Evolutionary conservation across 1,284 basidiomycete genomes (phyloP).

Genomic region (Ceratobasidium sp.): DNA sequence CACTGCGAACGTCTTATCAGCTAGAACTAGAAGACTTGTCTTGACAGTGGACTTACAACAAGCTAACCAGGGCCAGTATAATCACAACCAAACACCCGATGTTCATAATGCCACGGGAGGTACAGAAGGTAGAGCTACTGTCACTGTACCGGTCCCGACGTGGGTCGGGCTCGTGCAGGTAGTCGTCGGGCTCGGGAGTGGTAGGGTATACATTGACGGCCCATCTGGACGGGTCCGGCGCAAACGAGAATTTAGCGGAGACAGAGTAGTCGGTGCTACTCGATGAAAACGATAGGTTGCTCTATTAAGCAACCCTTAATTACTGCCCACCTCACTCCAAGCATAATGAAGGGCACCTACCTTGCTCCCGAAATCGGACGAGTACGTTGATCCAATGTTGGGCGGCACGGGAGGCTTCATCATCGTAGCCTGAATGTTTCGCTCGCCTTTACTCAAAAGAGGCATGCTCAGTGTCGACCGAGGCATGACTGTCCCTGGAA

Average conservation of each 20-base stretch:
- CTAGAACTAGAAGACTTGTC: background rate
- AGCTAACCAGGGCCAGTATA: slow-evolving; percentile 23
- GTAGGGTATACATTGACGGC: slow-evolving; percentile 34
- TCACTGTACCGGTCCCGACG: slow-evolving; percentile 42
- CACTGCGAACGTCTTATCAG: too few species aligned
- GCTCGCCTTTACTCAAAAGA: background rate
- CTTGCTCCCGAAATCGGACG: too few species aligned
- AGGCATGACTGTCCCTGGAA: too few species aligned
- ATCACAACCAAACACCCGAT: slow-evolving; percentile 41
- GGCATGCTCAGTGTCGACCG: slow-evolving; percentile 17
- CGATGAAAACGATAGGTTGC: background rate
- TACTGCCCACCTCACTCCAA: background rate
- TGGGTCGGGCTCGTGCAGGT: slow-evolving; percentile 42
- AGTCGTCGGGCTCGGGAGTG: slow-evolving; percentile 39
- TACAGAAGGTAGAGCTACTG: slow-evolving; percentile 39
- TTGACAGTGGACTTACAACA: too few species aligned
- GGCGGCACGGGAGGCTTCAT: slow-evolving; percentile 33
- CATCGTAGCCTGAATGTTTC: slow-evolving; percentile 26
- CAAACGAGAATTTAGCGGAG: slow-evolving; percentile 35
- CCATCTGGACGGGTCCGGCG: slow-evolving; percentile 41
- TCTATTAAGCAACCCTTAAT: slow-evolving; percentile 7
- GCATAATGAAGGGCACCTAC: too few species aligned
- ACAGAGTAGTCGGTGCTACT: slow-evolving; percentile 1
- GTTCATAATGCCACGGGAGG: slow-evolving; percentile 41
- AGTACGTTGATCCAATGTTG: too few species aligned